Base-by-base conservation (phyloP, 306 rosid genomes). In the Herpetospermum pedunculosum region DNA sequence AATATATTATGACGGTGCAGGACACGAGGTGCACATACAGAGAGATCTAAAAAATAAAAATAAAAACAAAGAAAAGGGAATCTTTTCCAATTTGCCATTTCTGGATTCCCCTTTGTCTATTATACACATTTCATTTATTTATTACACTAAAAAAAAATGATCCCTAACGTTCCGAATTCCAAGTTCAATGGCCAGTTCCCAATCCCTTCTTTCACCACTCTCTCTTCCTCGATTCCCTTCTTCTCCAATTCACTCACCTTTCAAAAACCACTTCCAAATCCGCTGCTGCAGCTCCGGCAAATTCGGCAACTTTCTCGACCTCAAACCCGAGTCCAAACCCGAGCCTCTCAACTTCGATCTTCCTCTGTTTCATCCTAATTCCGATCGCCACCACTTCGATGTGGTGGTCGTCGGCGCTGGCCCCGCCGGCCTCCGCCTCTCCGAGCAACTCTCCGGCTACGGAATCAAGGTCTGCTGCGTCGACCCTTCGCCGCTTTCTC, bases 381-480 rank as follows among this genome's bases (percentile, higher is more conserved):
- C 86, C 2, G 78, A 77, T 30, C 78, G 80, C 0, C 30, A 77
- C 67, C 83, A 55, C 28, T 82, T 83, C 9, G 93, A 92, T 18
- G 93, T 87, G 77, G 77, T 88, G 82, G 44, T 92, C 58, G 79
- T 90, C 0, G 93, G 98, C 34, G 73, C 90, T 3, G 96, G 97
- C 23, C 98, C 98, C 0, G 96, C 90, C 0, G 98, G 98, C 11
- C 86, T 84, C 40, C 84, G 96, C 37, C 78, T 90, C 0, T 93
- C 93, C 0, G 92, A 88, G 75, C 93, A 88, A 79, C 87, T 92
- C 21, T 86, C 97, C 0, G 15, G 73, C 14, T 87, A 80, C 30
- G 96, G 89, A 35, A 70, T 90, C 47, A 81, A 88, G 90, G 98
- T 92, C 44, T 92, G 98, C 76, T 83, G 90, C 34, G 83, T 90